A percentile compares a stretch with the other conserved stretches of the same genome.
Conservation (phyloP, 106 monocot genomes). For the Gastrodia elata region DNA sequence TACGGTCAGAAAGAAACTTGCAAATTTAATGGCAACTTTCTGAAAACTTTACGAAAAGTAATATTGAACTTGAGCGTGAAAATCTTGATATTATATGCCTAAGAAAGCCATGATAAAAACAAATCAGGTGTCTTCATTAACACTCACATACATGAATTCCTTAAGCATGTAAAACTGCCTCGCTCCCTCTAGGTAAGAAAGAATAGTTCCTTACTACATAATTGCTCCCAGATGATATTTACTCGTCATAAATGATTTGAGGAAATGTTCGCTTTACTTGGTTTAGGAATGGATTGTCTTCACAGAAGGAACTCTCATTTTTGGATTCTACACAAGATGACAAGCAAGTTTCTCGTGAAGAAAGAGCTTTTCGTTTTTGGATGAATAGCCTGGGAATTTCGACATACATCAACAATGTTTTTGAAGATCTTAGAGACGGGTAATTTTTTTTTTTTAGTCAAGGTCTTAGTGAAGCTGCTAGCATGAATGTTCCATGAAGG, state of each 20-base stretch:
- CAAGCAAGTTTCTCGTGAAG: slow-evolving; percentile 69
- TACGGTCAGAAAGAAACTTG: too few relatives aligned
- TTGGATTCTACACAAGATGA: slow-evolving; percentile 56
- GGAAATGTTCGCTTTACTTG: slow-evolving; percentile 1
- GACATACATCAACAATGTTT: slow-evolving; percentile 71
- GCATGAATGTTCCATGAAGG: slow-evolving; percentile 6
- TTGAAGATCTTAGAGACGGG: slow-evolving; percentile 92
- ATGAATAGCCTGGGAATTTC: slow-evolving; percentile 82
- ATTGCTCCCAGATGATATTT: not conserved
- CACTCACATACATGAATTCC: not conserved
- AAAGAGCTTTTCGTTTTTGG: slow-evolving; percentile 76
- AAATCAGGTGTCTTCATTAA: not conserved
- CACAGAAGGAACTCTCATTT: slow-evolving; percentile 53
- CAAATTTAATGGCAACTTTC: too few relatives aligned
- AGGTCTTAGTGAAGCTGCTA: not conserved
- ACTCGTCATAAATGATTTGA: not conserved
- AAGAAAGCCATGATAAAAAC: too few relatives aligned
- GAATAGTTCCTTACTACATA: too few relatives aligned
- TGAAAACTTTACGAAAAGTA: too few relatives aligned
- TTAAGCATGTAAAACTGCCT: too few relatives aligned
- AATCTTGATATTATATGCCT: too few relatives aligned
- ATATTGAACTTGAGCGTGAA: too few relatives aligned
- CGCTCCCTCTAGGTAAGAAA: too few relatives aligned
- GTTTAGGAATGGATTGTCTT: slow-evolving; percentile 78
- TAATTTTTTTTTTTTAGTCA: slow-evolving; percentile 8